Conservation (phyloP, 257 asterid species). For the Solanum pennellii region DNA sequence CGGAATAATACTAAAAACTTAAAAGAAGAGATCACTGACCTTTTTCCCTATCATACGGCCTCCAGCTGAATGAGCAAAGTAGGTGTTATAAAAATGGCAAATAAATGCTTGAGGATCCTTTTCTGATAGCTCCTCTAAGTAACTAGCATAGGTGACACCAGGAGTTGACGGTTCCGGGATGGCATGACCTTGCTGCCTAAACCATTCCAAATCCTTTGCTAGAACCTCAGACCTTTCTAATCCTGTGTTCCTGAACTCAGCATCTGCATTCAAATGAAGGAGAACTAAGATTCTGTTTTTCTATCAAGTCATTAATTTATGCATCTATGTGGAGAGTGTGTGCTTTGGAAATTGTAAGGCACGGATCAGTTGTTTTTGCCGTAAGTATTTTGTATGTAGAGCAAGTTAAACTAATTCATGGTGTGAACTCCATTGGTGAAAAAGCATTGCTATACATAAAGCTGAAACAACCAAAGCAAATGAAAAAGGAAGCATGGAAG, state of each 20-base stretch:
- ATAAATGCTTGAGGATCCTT: slow-evolving; percentile 81
- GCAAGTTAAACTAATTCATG: not conserved
- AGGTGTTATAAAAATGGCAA: slow-evolving; percentile 90
- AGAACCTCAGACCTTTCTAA: slow-evolving; percentile 72
- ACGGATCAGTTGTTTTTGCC: not conserved
- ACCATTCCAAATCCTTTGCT: slow-evolving; percentile 83
- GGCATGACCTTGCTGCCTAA: slow-evolving; percentile 58
- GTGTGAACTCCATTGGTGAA: not conserved
- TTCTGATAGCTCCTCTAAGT: slow-evolving; percentile 61
- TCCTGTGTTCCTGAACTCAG: slow-evolving; percentile 82
- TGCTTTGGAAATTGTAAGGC: not conserved
- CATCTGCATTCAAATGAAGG: slow-evolving; percentile 35
- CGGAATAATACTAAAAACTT: not conserved
- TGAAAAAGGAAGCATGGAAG: not conserved
- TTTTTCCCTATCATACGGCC: slow-evolving; percentile 96
- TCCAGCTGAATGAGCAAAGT: slow-evolving; percentile 96
- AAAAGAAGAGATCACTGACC: slow-evolving; percentile 22
- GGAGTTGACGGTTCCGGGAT: slow-evolving; percentile 83
- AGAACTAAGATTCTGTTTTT: not conserved
- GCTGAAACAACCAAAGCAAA: not conserved
- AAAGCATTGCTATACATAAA: not conserved
- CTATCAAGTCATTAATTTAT: not conserved
- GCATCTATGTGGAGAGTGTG: not conserved
- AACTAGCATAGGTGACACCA: slow-evolving; percentile 47
- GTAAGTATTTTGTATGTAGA: not conserved